Evolutionary conservation across 1,284 basidiomycete species (phyloP).

Genomic region (Ceratobasidium sp.): DNA sequence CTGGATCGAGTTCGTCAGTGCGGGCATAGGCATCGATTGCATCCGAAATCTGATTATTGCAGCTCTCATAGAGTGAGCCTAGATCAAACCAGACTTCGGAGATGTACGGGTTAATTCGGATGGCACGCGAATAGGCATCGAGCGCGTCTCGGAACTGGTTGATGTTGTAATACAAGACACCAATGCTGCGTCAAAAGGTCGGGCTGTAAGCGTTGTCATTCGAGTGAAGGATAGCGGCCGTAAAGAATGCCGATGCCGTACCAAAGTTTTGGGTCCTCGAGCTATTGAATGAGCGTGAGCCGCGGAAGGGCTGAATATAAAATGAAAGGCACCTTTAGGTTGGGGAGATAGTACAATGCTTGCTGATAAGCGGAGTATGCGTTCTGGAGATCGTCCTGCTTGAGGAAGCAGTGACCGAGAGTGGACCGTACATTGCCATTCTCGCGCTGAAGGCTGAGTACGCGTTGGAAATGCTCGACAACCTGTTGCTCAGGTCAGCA

Average conservation of each 20-base stretch:
- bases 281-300: slow-evolving; percentile 44
- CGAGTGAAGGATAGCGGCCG: slow-evolving; percentile 97
- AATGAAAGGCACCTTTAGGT: slow-evolving; percentile 80
- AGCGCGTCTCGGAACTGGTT: slow-evolving; percentile 99
- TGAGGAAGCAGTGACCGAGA: slow-evolving; percentile 96
- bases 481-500: slow-evolving; percentile 68
- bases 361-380: slow-evolving; percentile 99
- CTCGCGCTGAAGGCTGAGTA: slow-evolving; percentile 88
- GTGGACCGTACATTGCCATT: slow-evolving; percentile 97
- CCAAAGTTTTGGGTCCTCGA: slow-evolving; percentile 96
- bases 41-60: slow-evolving; percentile 99
- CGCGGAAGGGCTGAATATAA: slow-evolving; percentile 26
- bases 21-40: slow-evolving; percentile 96
- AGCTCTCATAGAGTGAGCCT: slow-evolving; percentile 96
- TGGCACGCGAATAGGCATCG: slow-evolving; percentile 98
- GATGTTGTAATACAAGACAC: slow-evolving; percentile 99
- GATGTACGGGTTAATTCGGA: slow-evolving; percentile 98
- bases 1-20: slow-evolving; percentile 81
- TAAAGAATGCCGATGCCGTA: slow-evolving; percentile 99
- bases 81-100: slow-evolving; percentile 83
- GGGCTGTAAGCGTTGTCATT: slow-evolving; percentile 98
- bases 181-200: slow-evolving; percentile 99
- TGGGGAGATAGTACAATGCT: slow-evolving; percentile 94
- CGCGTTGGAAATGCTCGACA: slow-evolving; percentile 94
- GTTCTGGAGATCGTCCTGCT: slow-evolving; percentile 99